phyloP scores from a whole-genome alignment of 805 yeast genomes.

The Starmerella apis region DNA sequence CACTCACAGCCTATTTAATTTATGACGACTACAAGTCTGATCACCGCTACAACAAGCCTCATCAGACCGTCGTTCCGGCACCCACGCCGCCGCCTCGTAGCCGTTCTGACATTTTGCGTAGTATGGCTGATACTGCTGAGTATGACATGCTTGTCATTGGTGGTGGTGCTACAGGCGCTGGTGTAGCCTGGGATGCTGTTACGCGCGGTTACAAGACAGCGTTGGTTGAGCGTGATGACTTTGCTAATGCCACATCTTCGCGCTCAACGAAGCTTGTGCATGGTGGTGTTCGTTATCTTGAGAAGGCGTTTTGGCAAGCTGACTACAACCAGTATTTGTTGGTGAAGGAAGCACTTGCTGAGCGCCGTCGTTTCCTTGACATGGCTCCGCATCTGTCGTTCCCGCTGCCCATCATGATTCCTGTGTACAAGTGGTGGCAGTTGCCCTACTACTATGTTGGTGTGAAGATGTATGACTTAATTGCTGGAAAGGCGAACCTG shows the following conservation, averaged over 20 bases:
- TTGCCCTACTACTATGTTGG: constrained; percentile 88
- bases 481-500: constrained; percentile 82
- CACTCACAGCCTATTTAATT: constrained; percentile 23
- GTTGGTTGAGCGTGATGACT: constrained; percentile 75
- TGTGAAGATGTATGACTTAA: constrained; percentile 80
- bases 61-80: constrained; percentile 23
- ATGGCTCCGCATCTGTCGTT: constrained; percentile 87
- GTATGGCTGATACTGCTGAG: constrained; percentile 36
- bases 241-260: constrained; percentile 86
- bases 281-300: constrained; percentile 93
- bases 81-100: constrained; percentile 27
- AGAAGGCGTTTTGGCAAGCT: constrained; percentile 85
- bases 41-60: constrained; percentile 26
- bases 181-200: constrained; percentile 83
- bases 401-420: constrained; percentile 85
- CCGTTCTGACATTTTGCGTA: constrained; percentile 26
- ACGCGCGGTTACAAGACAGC: constrained; percentile 86
- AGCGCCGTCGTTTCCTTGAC: constrained; percentile 71
- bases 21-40: constrained; percentile 25
- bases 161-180: constrained; percentile 95
- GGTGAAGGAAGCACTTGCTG: constrained; percentile 81
- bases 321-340: constrained; percentile 81
- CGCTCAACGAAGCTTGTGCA: constrained; percentile 94
- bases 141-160: constrained; percentile 82
- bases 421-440: constrained; percentile 95